A percentile compares a stretch with the other conserved stretches of the same genome.
These are phyloP conservation scores for Pseudocercospora fuligena DNA, from an alignment of 2,329 filamentous ascomycete species.

Conservation along the genomic window DNA sequence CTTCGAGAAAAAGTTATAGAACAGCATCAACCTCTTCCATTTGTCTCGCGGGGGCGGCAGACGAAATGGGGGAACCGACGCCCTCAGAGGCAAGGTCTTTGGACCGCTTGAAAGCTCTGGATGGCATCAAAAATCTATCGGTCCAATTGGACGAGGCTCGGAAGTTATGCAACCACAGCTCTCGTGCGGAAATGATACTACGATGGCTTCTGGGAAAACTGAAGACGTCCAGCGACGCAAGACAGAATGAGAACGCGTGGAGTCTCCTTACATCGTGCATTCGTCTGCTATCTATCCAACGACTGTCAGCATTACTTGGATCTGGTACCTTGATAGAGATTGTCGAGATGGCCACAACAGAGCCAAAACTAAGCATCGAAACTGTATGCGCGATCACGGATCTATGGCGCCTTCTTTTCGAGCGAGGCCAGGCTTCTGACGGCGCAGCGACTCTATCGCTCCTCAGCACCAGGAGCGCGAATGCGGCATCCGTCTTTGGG, in stretches of 20 bases:
- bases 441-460: slow-evolving; percentile 34
- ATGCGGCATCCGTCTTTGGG: slow-evolving; percentile 33
- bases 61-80: slow-evolving; percentile 21
- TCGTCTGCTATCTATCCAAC: slow-evolving; percentile 68
- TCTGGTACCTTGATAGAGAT: slow-evolving; percentile 71
- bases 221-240: slow-evolving; percentile 50
- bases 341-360: slow-evolving; percentile 61
- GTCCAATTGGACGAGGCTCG: slow-evolving; percentile 36
- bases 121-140: slow-evolving; percentile 31
- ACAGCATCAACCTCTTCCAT: neutral
- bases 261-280: slow-evolving; percentile 65
- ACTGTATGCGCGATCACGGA: slow-evolving; percentile 20
- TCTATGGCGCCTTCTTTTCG: slow-evolving; percentile 26
- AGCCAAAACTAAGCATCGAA: slow-evolving; percentile 8
- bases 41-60: neutral
- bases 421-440: slow-evolving; percentile 24
- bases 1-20: slow-evolving; percentile 19
- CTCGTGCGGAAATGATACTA: slow-evolving; percentile 63
- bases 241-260: slow-evolving; percentile 57
- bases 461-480: slow-evolving; percentile 26
- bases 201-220: slow-evolving; percentile 69
- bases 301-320: slow-evolving; percentile 71
- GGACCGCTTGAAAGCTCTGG: slow-evolving; percentile 48
- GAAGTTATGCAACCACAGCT: slow-evolving; percentile 38
- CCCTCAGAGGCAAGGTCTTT: slow-evolving; percentile 39